Conservation (phyloP, 768 basidiomycete species). For the Ramaria rubella region DNA sequence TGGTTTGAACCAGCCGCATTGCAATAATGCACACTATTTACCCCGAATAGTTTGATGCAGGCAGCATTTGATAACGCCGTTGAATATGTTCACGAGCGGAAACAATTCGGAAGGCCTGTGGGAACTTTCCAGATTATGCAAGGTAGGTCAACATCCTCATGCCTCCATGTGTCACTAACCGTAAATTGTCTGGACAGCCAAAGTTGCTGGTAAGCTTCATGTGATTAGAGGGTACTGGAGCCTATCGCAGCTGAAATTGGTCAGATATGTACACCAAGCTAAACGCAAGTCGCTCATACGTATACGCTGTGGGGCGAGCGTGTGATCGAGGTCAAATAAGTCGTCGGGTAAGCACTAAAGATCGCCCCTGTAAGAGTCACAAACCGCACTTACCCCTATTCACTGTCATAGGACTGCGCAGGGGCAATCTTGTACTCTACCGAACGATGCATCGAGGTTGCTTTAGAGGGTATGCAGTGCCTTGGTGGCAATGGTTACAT, state of each 20-base stretch:
- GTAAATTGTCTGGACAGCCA: not conserved
- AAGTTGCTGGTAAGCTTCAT: conserved; percentile 15
- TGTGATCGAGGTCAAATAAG: conserved; percentile 78
- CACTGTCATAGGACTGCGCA: conserved; percentile 73
- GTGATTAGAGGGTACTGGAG: conserved; percentile 33
- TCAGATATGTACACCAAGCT: conserved; percentile 95
- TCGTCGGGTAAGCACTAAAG: conserved; percentile 50
- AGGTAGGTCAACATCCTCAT: conserved; percentile 41
- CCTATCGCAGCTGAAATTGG: not conserved
- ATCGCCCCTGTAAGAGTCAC: not conserved
- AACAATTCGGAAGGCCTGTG: conserved; percentile 83
- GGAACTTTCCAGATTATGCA: conserved; percentile 96
- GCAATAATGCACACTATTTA: conserved; percentile 1
- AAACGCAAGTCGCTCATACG: conserved; percentile 81
- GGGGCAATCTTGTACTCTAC: conserved; percentile 92
- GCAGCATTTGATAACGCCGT: conserved; percentile 85
- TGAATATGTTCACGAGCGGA: conserved; percentile 87
- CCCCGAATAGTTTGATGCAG: conserved; percentile 67
- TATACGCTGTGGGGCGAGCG: conserved; percentile 87
- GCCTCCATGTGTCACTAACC: conserved; percentile 15
- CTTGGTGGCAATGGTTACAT: conserved; percentile 95
- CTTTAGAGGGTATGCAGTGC: conserved; percentile 88
- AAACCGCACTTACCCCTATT: not conserved
- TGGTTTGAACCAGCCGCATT: not conserved
- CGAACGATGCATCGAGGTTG: conserved; percentile 86